A percentile compares a stretch with the other conserved stretches of the same genome.
Conservation (phyloP, 2,329 filamentous ascomycete species). For the Cordyceps tenuipes region DNA sequence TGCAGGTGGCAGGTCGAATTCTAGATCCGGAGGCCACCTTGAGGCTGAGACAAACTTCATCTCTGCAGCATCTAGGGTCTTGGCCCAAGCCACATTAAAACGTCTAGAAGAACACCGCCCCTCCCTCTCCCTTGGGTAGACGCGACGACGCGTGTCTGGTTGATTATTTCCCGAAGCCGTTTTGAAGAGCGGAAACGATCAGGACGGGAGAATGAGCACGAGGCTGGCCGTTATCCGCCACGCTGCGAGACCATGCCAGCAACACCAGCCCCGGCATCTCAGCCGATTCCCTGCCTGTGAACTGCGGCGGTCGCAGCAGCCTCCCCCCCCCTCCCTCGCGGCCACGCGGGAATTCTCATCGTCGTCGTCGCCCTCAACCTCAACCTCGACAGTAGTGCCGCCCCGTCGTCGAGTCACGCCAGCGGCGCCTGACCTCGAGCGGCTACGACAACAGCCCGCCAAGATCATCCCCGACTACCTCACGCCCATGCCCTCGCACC, state of each 20-base stretch:
- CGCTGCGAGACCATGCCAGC: no score
- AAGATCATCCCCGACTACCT: constrained; percentile 37
- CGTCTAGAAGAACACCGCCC: background rate
- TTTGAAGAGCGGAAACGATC: no score
- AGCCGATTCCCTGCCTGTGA: background rate
- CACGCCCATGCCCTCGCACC: constrained; percentile 53
- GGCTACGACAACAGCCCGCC: constrained; percentile 20
- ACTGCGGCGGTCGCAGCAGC: background rate
- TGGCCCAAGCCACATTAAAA: background rate
- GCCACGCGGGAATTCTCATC: background rate
- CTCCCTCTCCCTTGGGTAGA: background rate
- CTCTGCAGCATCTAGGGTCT: background rate
- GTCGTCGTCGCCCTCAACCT: background rate
- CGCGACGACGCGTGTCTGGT: no score
- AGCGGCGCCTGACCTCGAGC: constrained; percentile 14
- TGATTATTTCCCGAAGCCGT: no score
- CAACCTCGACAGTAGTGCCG: background rate
- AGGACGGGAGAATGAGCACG: background rate
- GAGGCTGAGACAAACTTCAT: constrained; percentile 3
- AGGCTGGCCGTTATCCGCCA: background rate
- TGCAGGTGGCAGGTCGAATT: background rate
- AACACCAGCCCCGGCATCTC: no score
- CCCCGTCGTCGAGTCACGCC: background rate
- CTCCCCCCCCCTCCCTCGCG: background rate
- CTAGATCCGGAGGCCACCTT: background rate